A percentile compares a stretch with the other conserved stretches of the same genome.
Evolutionary conservation across 495 filamentous ascomycete species (phyloP).

Genomic region (Penicillium nucicola): DNA sequence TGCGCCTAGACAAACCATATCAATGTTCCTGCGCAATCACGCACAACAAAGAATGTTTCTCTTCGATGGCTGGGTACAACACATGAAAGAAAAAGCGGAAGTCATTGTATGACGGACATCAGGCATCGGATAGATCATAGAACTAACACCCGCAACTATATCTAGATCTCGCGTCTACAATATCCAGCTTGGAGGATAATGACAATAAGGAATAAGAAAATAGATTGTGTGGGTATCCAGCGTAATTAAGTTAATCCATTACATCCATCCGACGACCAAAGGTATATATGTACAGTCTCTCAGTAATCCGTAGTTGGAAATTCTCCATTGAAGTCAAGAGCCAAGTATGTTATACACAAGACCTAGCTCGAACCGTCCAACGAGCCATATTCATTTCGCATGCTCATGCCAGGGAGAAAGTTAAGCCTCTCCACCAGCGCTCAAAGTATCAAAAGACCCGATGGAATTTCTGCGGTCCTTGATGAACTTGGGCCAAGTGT

Average conservation of each 20-base stretch:
- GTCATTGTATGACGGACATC: too few relatives aligned
- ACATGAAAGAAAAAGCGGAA: too few relatives aligned
- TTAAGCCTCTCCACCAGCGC: conserved; percentile 6
- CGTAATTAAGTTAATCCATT: neutral
- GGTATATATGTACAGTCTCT: conserved; percentile 1
- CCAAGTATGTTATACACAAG: neutral
- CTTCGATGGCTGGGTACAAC: too few relatives aligned
- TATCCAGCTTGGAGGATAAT: too few relatives aligned
- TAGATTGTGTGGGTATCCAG: conserved; percentile 5
- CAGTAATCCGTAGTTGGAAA: neutral
- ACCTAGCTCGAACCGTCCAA: neutral
- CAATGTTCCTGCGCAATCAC: too few relatives aligned
- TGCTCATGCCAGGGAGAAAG: conserved; percentile 1
- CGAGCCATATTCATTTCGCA: conserved; percentile 10
- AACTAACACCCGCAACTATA: too few relatives aligned
- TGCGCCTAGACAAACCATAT: too few relatives aligned
- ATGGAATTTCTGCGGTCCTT: conserved; percentile 14
- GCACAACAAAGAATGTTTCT: too few relatives aligned
- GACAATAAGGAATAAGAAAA: neutral
- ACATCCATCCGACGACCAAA: conserved; percentile 3
- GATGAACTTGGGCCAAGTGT: conserved; percentile 69
- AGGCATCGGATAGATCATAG: too few relatives aligned
- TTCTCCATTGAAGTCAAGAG: too few relatives aligned
- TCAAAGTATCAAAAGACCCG: conserved; percentile 12
- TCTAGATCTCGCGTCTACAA: too few relatives aligned